phyloP scores from a whole-genome alignment of 2,329 filamentous ascomycete species.

The Aspergillus ochraceoroseus region DNA sequence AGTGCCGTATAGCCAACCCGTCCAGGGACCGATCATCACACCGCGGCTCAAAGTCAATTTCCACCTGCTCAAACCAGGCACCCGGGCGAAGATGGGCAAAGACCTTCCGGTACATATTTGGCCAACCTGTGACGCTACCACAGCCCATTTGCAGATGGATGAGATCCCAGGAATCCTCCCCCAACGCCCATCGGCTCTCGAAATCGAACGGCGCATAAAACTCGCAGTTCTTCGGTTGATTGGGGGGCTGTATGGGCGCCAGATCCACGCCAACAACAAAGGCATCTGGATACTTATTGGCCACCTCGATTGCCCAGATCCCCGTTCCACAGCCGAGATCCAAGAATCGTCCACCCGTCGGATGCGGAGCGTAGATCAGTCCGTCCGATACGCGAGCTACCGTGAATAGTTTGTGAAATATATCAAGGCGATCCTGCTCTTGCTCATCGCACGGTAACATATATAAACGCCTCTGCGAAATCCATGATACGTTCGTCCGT shows the following conservation, averaged over 20 bases:
- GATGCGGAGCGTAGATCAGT: slow-evolving; percentile 41
- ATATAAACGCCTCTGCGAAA: slow-evolving; percentile 66
- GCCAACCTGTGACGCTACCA: slow-evolving; percentile 74
- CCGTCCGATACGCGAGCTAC: slow-evolving; percentile 54
- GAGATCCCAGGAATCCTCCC: slow-evolving; percentile 69
- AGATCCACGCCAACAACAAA: slow-evolving; percentile 60
- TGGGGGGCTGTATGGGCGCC: slow-evolving; percentile 58
- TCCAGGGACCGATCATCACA: slow-evolving; percentile 61
- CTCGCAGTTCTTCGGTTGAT: slow-evolving; percentile 64
- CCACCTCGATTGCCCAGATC: slow-evolving; percentile 86
- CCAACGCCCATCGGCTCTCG: slow-evolving; percentile 67
- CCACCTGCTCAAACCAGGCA: slow-evolving; percentile 78
- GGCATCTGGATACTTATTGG: slow-evolving; percentile 59
- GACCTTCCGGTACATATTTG: slow-evolving; percentile 64
- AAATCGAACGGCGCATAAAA: slow-evolving; percentile 69
- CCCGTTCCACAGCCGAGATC: slow-evolving; percentile 80
- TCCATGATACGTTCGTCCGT: slow-evolving; percentile 65
- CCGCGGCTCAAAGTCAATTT: slow-evolving; percentile 76
- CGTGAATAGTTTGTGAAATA: slow-evolving; percentile 72
- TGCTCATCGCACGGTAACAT: slow-evolving; percentile 72
- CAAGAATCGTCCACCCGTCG: slow-evolving; percentile 49
- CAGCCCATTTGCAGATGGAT: slow-evolving; percentile 76
- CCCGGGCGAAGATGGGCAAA: slow-evolving; percentile 71
- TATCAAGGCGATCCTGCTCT: slow-evolving; percentile 73
- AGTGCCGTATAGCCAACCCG: slow-evolving; percentile 56